Evolutionary conservation across 805 yeast genomes (phyloP), one percentile per base, ranked within the genome.

Genomic region (Phaffomyces opuntiae): DNA sequence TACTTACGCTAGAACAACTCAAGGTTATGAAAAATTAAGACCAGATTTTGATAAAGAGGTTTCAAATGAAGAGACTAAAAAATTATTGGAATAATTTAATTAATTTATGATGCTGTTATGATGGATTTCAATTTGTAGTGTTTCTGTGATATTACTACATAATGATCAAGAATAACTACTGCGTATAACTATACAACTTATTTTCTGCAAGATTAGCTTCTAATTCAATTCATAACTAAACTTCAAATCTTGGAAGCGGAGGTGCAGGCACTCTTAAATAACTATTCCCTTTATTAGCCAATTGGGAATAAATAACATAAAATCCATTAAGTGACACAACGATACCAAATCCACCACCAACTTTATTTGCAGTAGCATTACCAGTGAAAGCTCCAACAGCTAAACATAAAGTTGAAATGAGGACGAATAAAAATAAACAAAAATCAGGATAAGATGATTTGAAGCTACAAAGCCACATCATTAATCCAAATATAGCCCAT

Each of bases 401-500:
- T 19, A 36, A 21, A 12, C 19, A 11, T 21, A 36, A 3, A 11
- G 38, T 36, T 11, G 26, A 11, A 19, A 16, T 24, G 17, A 36
- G 21, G 8, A 36, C 38, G 14, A 19, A 36, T 9, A 36, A 36
- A 26, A 36, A 36, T 19, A 36, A 21, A 36, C 16, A 19, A 12
- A 36, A 36, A 21, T 36, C 38, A 17, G 38, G 38, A 3, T 19
- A 36, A 6, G 38, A 12, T 12, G 38, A 36, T 55, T 73, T 75
- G 56, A 70, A 63, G 7, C 79, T 73, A 49, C 70, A 66, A 35
- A 70, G 51, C 63, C 72, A 66, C 55, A 74, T 64, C 45, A 67
- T 48, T 44, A 74, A 72, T 6, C 78, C 67, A 53, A 73, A 76
- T 3, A 78, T 59, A 14, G 72, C 69, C 80, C 81, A 77, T 0